Evolutionary conservation across 2,329 filamentous ascomycete species (phyloP).

Genomic region (Zymoseptoria pseudotritici): DNA sequence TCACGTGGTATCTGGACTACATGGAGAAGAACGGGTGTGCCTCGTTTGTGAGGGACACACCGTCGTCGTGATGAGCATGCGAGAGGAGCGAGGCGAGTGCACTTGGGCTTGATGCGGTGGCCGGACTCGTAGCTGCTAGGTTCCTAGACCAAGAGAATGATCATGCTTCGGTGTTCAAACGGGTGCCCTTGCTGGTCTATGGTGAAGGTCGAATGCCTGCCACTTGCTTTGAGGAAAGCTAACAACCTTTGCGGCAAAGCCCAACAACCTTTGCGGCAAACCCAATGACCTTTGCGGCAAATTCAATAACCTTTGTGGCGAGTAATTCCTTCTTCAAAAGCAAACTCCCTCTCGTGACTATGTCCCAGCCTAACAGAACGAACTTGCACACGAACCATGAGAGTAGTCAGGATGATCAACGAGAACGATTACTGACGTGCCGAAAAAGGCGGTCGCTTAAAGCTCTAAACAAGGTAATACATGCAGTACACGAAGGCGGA

Average conservation of each 20-base stretch:
- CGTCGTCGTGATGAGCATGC: background rate
- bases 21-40: too few species aligned
- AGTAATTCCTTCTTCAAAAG: background rate
- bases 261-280: background rate
- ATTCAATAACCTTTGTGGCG: too few species aligned
- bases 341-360: background rate
- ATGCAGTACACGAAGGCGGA: too few species aligned
- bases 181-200: background rate
- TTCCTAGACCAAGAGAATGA: background rate
- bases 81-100: background rate
- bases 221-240: background rate
- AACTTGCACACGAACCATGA: too few species aligned
- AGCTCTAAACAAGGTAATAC: too few species aligned
- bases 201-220: background rate
- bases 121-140: background rate
- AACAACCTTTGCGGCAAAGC: background rate
- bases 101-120: background rate
- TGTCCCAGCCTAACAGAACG: too few species aligned
- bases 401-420: too few species aligned
- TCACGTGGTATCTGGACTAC: too few species aligned
- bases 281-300: too few species aligned
- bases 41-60: too few species aligned
- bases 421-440: too few species aligned
- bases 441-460: too few species aligned
- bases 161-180: background rate